Percentiles rank a stretch among this genome's conserved stretches.
Conservation (phyloP, 495 filamentous ascomycete species). For the Hypoxylon cercidicola region DNA sequence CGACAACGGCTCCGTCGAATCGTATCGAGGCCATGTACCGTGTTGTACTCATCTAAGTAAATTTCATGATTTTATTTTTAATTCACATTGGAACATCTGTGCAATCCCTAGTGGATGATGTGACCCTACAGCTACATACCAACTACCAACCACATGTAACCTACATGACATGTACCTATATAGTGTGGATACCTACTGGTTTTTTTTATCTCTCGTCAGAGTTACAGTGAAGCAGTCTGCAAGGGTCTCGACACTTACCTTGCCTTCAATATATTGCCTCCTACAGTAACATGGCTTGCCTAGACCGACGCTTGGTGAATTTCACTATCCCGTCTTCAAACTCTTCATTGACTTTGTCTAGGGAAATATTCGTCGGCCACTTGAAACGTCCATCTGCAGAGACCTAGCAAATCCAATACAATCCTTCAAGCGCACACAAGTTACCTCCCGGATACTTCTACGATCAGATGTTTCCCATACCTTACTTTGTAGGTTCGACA, state of each 20-base stretch:
- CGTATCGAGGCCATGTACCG: constrained; percentile 14
- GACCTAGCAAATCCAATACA: no score
- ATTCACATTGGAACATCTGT: neutral
- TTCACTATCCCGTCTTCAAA: no score
- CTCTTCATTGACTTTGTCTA: no score
- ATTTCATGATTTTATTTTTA: constrained; percentile 4
- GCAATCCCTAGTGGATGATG: neutral
- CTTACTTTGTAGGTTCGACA: neutral
- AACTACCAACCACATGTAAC: neutral
- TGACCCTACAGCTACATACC: neutral
- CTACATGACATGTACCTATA: no score
- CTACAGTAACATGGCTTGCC: constrained; percentile 11
- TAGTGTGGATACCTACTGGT: constrained; percentile 1
- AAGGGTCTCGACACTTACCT: constrained; percentile 4
- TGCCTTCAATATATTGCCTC: constrained; percentile 31
- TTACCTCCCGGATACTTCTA: neutral
- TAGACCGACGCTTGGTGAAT: neutral
- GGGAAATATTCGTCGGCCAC: no score
- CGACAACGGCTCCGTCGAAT: neutral
- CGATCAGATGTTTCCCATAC: neutral
- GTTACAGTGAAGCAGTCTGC: constrained; percentile 6
- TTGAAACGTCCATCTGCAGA: no score
- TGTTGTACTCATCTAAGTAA: constrained; percentile 10
- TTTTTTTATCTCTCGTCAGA: constrained; percentile 3
- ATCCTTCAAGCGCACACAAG: no score